Conservation (phyloP, 2,329 filamentous ascomycete species). For the Podosphaera xanthii region DNA sequence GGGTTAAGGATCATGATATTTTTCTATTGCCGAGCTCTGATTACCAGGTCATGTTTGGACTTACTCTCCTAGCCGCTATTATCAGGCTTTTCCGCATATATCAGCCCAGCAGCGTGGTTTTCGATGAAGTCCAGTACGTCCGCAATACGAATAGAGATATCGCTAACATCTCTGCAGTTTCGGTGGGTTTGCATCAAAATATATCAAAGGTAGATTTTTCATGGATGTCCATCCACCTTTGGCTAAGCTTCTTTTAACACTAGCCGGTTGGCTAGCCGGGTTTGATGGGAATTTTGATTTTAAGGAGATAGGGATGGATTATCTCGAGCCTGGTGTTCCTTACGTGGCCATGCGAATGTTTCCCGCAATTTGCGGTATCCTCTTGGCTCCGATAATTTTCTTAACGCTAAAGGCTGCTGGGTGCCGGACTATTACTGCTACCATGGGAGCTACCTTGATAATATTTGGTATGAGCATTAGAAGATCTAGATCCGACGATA, state of each 20-base stretch:
- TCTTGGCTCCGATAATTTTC: conserved; percentile 82
- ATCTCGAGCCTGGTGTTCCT: conserved; percentile 77
- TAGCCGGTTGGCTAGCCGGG: conserved; percentile 83
- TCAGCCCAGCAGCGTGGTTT: conserved; percentile 87
- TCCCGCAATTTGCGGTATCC: conserved; percentile 69
- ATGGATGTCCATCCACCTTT: conserved; percentile 99
- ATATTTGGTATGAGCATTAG: conserved; percentile 49
- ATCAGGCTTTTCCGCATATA: conserved; percentile 92
- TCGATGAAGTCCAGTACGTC: conserved; percentile 95
- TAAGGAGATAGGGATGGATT: conserved; percentile 98
- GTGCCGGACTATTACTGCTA: conserved; percentile 67
- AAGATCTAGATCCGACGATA: background rate
- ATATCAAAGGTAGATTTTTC: conserved; percentile 98
- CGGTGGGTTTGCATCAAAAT: conserved; percentile 93
- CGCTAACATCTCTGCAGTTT: conserved; percentile 35
- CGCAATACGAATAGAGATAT: background rate
- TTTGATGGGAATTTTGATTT: conserved; percentile 95
- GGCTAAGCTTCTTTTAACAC: conserved; percentile 86
- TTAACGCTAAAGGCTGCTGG: conserved; percentile 77
- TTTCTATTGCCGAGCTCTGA: conserved; percentile 67
- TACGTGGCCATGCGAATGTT: conserved; percentile 96
- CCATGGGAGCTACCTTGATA: conserved; percentile 63
- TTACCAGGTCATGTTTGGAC: conserved; percentile 49
- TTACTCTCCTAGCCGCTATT: conserved; percentile 53
- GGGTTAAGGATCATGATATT: conserved; percentile 75